Evolutionary conservation across 306 rosid species (phyloP).

Genomic region (Urtica urens): DNA sequence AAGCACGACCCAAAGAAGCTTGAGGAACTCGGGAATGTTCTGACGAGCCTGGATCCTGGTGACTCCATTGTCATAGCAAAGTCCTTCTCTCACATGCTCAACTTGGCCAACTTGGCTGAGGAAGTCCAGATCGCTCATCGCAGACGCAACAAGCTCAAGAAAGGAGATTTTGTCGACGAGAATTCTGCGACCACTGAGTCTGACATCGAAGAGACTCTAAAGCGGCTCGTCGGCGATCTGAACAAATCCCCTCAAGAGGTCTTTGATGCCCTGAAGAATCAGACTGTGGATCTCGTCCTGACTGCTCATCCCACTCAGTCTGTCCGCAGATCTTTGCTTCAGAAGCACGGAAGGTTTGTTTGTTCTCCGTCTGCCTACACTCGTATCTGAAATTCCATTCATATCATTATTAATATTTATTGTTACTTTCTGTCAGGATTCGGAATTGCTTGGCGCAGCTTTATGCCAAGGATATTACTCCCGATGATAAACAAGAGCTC

Average conservation of each 20-base stretch:
- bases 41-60: slow-evolving; percentile 91
- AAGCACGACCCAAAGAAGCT: slow-evolving; percentile 74
- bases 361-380: slow-evolving; percentile 7
- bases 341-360: slow-evolving; percentile 96
- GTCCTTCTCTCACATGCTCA: slow-evolving; percentile 95
- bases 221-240: slow-evolving; percentile 62
- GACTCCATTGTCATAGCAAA: slow-evolving; percentile 89
- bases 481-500: slow-evolving; percentile 97
- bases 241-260: slow-evolving; percentile 92
- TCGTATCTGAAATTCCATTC: background rate
- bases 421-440: slow-evolving; percentile 34
- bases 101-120: slow-evolving; percentile 97
- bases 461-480: slow-evolving; percentile 86
- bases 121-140: slow-evolving; percentile 94
- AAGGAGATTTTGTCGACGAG: slow-evolving; percentile 79
- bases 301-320: slow-evolving; percentile 99
- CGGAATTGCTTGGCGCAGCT: slow-evolving; percentile 69
- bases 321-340: slow-evolving; percentile 90
- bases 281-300: slow-evolving; percentile 89
- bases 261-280: slow-evolving; percentile 91
- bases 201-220: slow-evolving; percentile 90
- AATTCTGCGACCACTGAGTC: slow-evolving; percentile 89
- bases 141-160: slow-evolving; percentile 79
- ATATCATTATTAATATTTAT: too few species aligned
- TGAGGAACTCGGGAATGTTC: slow-evolving; percentile 66